Evolutionary conservation across 2,329 filamentous ascomycete species (phyloP), one percentile per base, ranked within the genome.

Genomic region (Bipolaris victoriae): DNA sequence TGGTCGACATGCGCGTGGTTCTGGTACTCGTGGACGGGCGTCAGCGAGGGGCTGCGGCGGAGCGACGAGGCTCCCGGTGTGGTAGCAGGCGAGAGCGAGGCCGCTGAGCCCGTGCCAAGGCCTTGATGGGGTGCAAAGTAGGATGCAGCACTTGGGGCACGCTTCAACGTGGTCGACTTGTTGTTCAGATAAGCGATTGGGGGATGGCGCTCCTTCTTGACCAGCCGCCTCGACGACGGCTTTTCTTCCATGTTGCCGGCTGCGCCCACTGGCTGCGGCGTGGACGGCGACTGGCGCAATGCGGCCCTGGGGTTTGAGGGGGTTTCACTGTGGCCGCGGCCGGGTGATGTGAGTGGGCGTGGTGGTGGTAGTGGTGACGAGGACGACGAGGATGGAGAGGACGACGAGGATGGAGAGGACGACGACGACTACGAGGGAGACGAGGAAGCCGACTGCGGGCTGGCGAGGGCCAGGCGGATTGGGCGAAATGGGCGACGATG

Each of bases 161-260:
- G 60, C 56, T 64, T 63, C 10, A 67, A 52, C 13, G 57, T 69
- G 36, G 55, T 60, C 36, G 60, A 58, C 26, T 55, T 53, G 47
- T 49, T 58, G 49, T 65, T 65, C 33, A 63, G 41, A 39, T 65
- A 65, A 15, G 63, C 62, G 35, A 66, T 60, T 36, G 66, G 66
- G 33, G 64, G 62, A 46, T 55, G 49, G 26, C 63, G 58, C 29
- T 60, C 60, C 50, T 61, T 61, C 54, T 68, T 69, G 52, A 53
- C 61, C 52, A 67, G 43, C 22, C 64, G 52, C 26, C 58, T 52
- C 11, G 59, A 43, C 31, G 62, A 52, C 53, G 58, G 60, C 61
- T 56, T 59, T 7, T 66, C 63, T 49, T 66, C 62, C 59, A 63
- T 68, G 46, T 22, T 54, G 50, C 49, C 47, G 52, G 18, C 47